Base-by-base conservation (phyloP, 2,329 filamentous ascomycete genomes). In the Fusarium mangiferae region DNA sequence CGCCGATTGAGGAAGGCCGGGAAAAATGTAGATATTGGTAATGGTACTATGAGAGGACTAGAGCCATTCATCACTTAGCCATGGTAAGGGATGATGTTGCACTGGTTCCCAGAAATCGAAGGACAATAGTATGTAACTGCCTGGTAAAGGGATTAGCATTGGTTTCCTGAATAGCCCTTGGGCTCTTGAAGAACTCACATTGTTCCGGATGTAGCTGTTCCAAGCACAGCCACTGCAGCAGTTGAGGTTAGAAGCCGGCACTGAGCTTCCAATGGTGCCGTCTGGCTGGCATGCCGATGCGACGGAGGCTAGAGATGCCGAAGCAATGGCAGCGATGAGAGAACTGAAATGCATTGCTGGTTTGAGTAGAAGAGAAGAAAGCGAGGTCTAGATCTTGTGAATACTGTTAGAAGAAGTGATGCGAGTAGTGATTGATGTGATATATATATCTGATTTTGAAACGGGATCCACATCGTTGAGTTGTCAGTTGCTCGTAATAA, bases 31-130 rank as follows among this genome's bases (percentile, higher is more conserved):
- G 14, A 15, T n/a, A 6, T 22, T 14, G 0, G 14, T 2, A 42
- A 0, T 42, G 6, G 7, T 14, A 9, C 0, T 9, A 22, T 10
- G 2, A 42, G 22, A 9, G 0, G 0, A 10, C 22, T 2, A 15
- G 8, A n/a, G 39, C 8, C 22, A 17, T 24, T 28, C n/a, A n/a
- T 28, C 13, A 1, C 4, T n/a, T 45, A 48, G 22, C 11, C 46
- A 22, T 49, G 3, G 11, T 33, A 49, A 10, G 46, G 28, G 33
- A 51, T 33, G 22, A 33, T 51, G 6, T 51, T n/a, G 22, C 28
- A 33, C n/a, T 9, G 17, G 6, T 6, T 9, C 6, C 22, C 28
- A 24, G 46, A 51, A 33, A 14, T 4, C 5, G 28, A 51, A 33
- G 28, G 48, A 24, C 48, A 51, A 7, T 33, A 51, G 6, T 51